Evolutionary conservation across 306 rosid species (phyloP).

Genomic region (Herpetospermum pedunculosum): DNA sequence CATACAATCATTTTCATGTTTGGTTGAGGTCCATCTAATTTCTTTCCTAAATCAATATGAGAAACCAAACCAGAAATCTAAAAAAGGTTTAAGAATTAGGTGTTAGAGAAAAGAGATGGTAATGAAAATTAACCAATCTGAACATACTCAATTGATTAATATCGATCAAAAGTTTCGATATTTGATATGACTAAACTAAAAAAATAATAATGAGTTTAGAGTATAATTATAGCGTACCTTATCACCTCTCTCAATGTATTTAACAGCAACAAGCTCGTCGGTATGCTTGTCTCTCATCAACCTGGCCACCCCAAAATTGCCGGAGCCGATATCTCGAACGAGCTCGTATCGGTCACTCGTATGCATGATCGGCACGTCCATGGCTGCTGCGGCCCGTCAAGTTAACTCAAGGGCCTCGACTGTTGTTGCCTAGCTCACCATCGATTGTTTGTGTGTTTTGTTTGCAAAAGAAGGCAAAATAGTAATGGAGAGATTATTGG

Average conservation of each 20-base stretch:
- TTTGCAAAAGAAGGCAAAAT: background rate
- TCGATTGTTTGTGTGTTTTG: background rate
- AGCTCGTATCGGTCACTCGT: background rate
- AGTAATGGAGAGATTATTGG: background rate
- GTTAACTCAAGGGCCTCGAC: background rate
- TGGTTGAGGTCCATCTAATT: too few species aligned
- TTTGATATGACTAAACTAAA: too few species aligned
- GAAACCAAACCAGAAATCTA: too few species aligned
- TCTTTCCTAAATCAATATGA: too few species aligned
- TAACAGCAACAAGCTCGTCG: background rate
- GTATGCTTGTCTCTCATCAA: background rate
- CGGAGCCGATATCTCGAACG: constrained; percentile 2
- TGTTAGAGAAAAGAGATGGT: too few species aligned
- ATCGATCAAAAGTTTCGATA: too few species aligned
- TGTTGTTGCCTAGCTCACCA: background rate
- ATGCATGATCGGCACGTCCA: background rate
- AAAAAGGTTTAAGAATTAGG: too few species aligned
- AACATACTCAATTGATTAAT: too few species aligned
- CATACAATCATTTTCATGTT: too few species aligned
- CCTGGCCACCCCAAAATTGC: constrained; percentile 1
- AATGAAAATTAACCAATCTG: too few species aligned
- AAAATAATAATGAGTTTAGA: too few species aligned
- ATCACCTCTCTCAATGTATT: constrained; percentile 3
- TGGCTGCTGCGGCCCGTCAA: background rate
- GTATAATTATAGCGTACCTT: too few species aligned